Evolutionary conservation across 75 land plant genomes (phyloP).

Genomic region (Ceratopteris richardii): DNA sequence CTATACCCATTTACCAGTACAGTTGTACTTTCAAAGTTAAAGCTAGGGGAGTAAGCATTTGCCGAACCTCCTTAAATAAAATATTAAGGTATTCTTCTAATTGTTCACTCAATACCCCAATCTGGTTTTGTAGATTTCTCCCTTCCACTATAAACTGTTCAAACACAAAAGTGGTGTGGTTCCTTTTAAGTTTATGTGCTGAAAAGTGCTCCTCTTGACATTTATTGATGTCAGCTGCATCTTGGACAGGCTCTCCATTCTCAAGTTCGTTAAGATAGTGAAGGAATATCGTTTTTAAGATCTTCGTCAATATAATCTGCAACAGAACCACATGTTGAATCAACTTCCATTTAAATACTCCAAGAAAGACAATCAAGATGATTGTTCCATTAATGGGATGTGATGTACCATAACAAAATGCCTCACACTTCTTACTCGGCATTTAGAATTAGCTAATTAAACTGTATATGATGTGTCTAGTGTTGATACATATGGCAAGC

Average conservation of each 20-base stretch:
- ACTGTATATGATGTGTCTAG: too few species aligned
- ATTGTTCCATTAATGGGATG: too few species aligned
- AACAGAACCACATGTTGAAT: neutral
- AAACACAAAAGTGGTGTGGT: neutral
- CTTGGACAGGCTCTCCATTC: slow-evolving; percentile 1
- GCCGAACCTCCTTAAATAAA: too few species aligned
- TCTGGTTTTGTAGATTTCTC: slow-evolving; percentile 24
- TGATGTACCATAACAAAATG: too few species aligned
- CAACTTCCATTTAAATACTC: neutral
- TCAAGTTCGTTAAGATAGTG: neutral
- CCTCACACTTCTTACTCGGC: too few species aligned
- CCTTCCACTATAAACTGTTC: slow-evolving; percentile 14
- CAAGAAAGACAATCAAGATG: too few species aligned
- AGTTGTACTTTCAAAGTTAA: too few species aligned
- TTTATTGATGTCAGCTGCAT: slow-evolving; percentile 12
- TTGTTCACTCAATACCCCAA: slow-evolving; percentile 16
- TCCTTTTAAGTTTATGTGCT: neutral
- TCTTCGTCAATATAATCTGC: neutral
- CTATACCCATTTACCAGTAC: too few species aligned
- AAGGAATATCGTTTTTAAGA: neutral
- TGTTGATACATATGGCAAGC: too few species aligned
- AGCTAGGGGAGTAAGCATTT: too few species aligned
- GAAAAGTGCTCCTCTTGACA: slow-evolving; percentile 11
- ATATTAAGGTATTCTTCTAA: slow-evolving; percentile 47
- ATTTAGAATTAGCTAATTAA: too few species aligned